A percentile compares a stretch with the other conserved stretches of the same genome.
phyloP scores from a whole-genome alignment of 2,329 filamentous ascomycete species.

The Xylaria digitata region DNA sequence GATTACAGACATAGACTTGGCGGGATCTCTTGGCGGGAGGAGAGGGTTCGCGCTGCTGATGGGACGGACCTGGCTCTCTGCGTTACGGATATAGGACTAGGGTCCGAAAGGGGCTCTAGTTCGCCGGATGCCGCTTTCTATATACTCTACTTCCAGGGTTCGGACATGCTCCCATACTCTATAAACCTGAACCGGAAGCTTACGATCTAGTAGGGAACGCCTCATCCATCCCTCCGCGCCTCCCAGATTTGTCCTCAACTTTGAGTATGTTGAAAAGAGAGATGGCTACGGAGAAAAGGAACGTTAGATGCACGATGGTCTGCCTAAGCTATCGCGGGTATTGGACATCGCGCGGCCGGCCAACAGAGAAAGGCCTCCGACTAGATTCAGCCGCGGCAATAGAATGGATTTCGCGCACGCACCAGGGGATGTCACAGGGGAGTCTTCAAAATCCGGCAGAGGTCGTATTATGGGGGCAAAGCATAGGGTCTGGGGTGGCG shows the following conservation, averaged over 20 bases:
- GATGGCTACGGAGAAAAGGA: constrained; percentile 47
- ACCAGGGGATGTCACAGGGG: constrained; percentile 44
- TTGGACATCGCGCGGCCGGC: constrained; percentile 79
- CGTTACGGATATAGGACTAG: constrained; percentile 46
- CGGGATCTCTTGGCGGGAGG: constrained; percentile 75
- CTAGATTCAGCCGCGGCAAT: constrained; percentile 74
- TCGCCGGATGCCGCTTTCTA: constrained; percentile 57
- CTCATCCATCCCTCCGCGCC: constrained; percentile 66
- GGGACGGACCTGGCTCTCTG: constrained; percentile 68
- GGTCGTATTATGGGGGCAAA: constrained; percentile 80
- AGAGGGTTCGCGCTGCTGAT: constrained; percentile 69
- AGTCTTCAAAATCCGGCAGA: constrained; percentile 39
- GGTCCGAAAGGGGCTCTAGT: constrained; percentile 29
- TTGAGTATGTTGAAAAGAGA: constrained; percentile 59
- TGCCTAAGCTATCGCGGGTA: constrained; percentile 76
- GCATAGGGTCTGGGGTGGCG: constrained; percentile 78
- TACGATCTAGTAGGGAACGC: constrained; percentile 63
- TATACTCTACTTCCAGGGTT: constrained; percentile 68
- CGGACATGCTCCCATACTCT: constrained; percentile 41
- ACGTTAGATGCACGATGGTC: constrained; percentile 59
- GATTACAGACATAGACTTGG: constrained; percentile 70
- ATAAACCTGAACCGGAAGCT: constrained; percentile 31
- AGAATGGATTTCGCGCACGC: constrained; percentile 66
- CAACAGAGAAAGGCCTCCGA: constrained; percentile 77
- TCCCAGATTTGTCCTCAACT: constrained; percentile 67